Percentiles rank a stretch among this genome's conserved stretches.
phyloP scores from a whole-genome alignment of 2,329 filamentous ascomycete species.

The Ophiostoma tasmaniense region DNA sequence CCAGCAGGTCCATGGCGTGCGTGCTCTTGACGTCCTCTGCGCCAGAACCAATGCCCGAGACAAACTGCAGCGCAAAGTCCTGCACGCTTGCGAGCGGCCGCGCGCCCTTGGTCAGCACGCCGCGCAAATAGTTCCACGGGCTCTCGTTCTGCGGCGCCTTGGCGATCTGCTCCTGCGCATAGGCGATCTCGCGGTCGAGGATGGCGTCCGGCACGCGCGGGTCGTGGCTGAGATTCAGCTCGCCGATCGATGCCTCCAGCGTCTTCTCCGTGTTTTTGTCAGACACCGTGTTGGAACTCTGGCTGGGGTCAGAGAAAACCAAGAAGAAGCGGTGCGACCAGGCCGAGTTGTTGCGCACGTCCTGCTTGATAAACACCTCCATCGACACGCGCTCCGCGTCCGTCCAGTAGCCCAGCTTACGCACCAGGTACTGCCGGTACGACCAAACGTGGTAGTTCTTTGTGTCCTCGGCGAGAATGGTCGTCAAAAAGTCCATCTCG shows the following conservation, averaged over 20 bases:
- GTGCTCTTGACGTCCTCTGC: constrained; percentile 50
- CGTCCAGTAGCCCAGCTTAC: constrained; percentile 57
- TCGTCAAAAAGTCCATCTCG: constrained; percentile 66
- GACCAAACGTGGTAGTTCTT: constrained; percentile 99
- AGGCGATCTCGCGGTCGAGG: constrained; percentile 66
- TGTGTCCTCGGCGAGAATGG: constrained; percentile 75
- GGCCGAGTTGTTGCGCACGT: constrained; percentile 91
- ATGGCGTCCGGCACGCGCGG: constrained; percentile 51
- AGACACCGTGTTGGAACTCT: constrained; percentile 32
- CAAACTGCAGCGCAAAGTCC: constrained; percentile 45
- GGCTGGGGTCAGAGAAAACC: constrained; percentile 59
- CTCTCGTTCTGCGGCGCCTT: constrained; percentile 89
- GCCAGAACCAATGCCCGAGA: constrained; percentile 39
- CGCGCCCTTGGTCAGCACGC: constrained; percentile 60
- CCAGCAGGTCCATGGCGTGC: constrained; percentile 62
- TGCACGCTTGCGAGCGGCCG: constrained; percentile 38
- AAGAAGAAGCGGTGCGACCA: constrained; percentile 97
- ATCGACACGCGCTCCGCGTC: constrained; percentile 61
- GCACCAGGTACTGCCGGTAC: constrained; percentile 68
- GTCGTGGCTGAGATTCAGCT: constrained; percentile 44
- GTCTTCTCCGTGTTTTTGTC: neutral
- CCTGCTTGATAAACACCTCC: constrained; percentile 63
- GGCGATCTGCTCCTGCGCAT: constrained; percentile 62
- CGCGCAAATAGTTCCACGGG: constrained; percentile 85
- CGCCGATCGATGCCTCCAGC: constrained; percentile 22